phyloP scores from a whole-genome alignment of 495 filamentous ascomycete species.

The Immersiella caudata region DNA sequence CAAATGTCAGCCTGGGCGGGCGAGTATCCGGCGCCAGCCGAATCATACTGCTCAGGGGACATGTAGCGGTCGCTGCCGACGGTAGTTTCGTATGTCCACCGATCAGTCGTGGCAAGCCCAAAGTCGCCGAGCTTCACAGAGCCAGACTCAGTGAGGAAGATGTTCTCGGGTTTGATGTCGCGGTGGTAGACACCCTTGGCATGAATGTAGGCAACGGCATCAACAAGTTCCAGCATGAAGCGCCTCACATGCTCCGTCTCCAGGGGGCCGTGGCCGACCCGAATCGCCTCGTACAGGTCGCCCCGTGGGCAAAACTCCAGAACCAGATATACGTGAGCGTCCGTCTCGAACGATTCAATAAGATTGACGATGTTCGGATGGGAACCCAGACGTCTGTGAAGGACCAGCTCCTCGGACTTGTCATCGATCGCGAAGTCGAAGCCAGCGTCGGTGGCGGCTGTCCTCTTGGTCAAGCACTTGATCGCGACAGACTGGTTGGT shows the following conservation, averaged over 20 bases:
- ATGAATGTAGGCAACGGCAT: slow-evolving; percentile 90
- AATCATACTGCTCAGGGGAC: slow-evolving; percentile 97
- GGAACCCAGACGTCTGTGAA: slow-evolving; percentile 73
- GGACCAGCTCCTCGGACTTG: slow-evolving; percentile 81
- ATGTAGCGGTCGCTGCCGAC: slow-evolving; percentile 99
- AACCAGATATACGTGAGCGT: slow-evolving; percentile 85
- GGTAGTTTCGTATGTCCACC: slow-evolving; percentile 85
- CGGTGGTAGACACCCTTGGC: slow-evolving; percentile 90
- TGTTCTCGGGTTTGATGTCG: slow-evolving; percentile 99
- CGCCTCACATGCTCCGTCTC: slow-evolving; percentile 95
- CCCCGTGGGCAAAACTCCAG: slow-evolving; percentile 96
- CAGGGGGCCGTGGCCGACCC: slow-evolving; percentile 78
- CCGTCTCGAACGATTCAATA: slow-evolving; percentile 88
- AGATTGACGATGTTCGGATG: slow-evolving; percentile 96
- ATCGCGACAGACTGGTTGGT: slow-evolving; percentile 83
- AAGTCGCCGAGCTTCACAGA: slow-evolving; percentile 97
- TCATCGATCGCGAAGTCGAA: slow-evolving; percentile 70
- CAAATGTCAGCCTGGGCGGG: slow-evolving; percentile 94
- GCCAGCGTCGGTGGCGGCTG: slow-evolving; percentile 54
- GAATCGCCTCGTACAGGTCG: slow-evolving; percentile 96
- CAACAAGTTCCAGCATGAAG: slow-evolving; percentile 93
- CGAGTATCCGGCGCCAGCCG: slow-evolving; percentile 80
- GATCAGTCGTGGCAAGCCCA: slow-evolving; percentile 82
- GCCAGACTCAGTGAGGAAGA: slow-evolving; percentile 85
- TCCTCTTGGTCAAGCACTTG: slow-evolving; percentile 87